Conservation (phyloP, 352 stramenopile genomes). For the Paralagenidium karlingii region DNA sequence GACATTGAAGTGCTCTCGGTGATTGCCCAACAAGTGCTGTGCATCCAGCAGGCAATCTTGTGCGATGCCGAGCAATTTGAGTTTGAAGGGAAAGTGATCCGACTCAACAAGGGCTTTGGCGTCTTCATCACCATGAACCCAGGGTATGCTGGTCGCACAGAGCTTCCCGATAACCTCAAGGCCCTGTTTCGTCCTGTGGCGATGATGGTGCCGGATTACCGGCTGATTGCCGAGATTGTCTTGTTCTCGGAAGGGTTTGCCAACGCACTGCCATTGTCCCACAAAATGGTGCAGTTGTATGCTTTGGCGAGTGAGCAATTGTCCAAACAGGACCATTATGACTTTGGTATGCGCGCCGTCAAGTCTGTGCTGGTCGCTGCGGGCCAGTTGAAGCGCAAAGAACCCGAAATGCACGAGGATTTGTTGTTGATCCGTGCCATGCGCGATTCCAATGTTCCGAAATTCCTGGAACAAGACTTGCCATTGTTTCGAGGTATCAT, state of each 20-base stretch:
- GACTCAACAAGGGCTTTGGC: slow-evolving; percentile 84
- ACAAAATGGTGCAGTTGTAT: slow-evolving; percentile 93
- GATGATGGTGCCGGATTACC: slow-evolving; percentile 93
- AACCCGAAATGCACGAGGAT: slow-evolving; percentile 91
- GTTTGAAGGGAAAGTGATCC: slow-evolving; percentile 90
- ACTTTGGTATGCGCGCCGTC: slow-evolving; percentile 90
- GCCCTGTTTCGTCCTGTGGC: slow-evolving; percentile 88
- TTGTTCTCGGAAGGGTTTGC: slow-evolving; percentile 91
- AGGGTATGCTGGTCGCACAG: slow-evolving; percentile 86
- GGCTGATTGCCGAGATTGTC: slow-evolving; percentile 91
- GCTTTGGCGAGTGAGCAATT: slow-evolving; percentile 88
- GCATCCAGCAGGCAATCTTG: slow-evolving; percentile 90
- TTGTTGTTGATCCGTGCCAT: slow-evolving; percentile 92
- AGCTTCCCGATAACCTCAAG: slow-evolving; percentile 91
- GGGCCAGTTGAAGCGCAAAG: slow-evolving; percentile 89
- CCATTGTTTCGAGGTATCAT: slow-evolving; percentile 92
- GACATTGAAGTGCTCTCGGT: slow-evolving; percentile 93
- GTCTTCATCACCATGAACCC: slow-evolving; percentile 96
- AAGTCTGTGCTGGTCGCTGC: slow-evolving; percentile 92
- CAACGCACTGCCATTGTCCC: slow-evolving; percentile 84
- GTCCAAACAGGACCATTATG: slow-evolving; percentile 92
- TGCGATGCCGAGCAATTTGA: slow-evolving; percentile 82
- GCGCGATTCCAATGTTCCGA: slow-evolving; percentile 92
- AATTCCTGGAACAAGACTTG: slow-evolving; percentile 91
- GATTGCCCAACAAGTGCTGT: slow-evolving; percentile 93